These are phyloP conservation scores for Hypoxylon sp. DNA, from an alignment of 2,329 filamentous ascomycete genomes.

Conservation along the genomic window DNA sequence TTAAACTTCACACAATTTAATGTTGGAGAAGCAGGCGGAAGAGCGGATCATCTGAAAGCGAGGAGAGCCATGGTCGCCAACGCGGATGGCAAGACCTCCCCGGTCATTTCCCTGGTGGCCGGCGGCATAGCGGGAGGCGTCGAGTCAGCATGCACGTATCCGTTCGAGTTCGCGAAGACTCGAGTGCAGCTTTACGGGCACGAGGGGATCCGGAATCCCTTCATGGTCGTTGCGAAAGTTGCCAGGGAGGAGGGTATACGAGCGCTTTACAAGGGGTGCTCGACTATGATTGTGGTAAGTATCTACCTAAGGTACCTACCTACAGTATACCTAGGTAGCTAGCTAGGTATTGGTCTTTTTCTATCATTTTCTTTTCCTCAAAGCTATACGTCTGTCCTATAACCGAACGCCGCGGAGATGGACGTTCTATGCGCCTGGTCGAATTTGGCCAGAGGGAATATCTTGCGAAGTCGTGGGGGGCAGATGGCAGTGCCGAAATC, in stretches of 20 bases:
- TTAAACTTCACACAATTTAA: too few species aligned
- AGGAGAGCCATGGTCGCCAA: conserved; percentile 40
- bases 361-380: background rate
- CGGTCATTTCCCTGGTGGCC: conserved; percentile 42
- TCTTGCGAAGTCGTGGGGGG: background rate
- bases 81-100: conserved; percentile 40
- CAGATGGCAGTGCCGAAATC: background rate
- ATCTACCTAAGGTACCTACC: too few species aligned
- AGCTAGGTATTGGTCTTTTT: background rate
- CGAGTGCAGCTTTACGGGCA: conserved; percentile 61
- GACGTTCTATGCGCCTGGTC: background rate
- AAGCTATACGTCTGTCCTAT: too few species aligned
- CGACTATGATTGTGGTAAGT: conserved; percentile 57
- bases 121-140: conserved; percentile 47
- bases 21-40: conserved; percentile 34
- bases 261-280: conserved; percentile 68
- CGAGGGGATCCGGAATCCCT: conserved; percentile 59
- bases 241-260: conserved; percentile 62
- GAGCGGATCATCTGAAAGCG: background rate
- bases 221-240: conserved; percentile 63
- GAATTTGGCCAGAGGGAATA: background rate
- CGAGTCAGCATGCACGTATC: conserved; percentile 49
- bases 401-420: conserved; percentile 6
- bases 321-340: too few species aligned
- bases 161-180: conserved; percentile 72